A percentile compares a stretch with the other conserved stretches of the same genome.
These are phyloP conservation scores for Detonula confervacea DNA, from an alignment of 352 stramenopile species.

Conservation along the genomic window DNA sequence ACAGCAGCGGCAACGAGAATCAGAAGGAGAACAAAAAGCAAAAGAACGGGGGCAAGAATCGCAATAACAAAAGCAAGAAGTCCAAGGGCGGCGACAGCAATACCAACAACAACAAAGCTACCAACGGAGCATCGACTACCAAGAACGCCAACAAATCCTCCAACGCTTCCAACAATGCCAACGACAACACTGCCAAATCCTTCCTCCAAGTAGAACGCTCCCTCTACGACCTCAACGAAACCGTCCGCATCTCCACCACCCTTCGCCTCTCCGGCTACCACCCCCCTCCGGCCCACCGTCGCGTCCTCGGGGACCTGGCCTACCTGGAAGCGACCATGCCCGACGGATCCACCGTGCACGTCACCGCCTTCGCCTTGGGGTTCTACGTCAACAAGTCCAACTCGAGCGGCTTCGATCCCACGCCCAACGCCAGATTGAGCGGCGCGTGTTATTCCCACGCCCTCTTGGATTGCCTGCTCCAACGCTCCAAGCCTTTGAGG, in stretches of 20 bases:
- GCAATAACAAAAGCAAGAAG: no score
- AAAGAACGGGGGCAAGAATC: no score
- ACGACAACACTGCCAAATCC: conserved; percentile 15
- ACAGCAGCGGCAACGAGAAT: conserved; percentile 12
- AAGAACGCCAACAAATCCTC: no score
- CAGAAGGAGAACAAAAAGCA: no score
- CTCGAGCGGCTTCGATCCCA: conserved; percentile 87
- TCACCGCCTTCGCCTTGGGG: conserved; percentile 91
- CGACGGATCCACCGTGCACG: conserved; percentile 86
- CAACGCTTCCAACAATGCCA: neutral
- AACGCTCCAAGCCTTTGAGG: conserved; percentile 35
- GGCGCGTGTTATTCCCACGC: conserved; percentile 70
- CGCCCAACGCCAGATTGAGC: conserved; percentile 46
- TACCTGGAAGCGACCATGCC: conserved; percentile 91
- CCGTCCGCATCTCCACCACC: conserved; percentile 62
- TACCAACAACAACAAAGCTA: neutral
- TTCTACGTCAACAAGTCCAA: conserved; percentile 94
- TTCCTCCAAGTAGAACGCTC: conserved; percentile 49
- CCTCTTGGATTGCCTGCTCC: conserved; percentile 79
- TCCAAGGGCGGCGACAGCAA: no score
- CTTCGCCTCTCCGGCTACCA: conserved; percentile 94
- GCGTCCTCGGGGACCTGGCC: conserved; percentile 91
- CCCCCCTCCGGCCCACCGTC: conserved; percentile 90
- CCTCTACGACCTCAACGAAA: conserved; percentile 67
- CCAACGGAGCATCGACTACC: no score